These are phyloP conservation scores for Talaromyces liani DNA, from an alignment of 495 filamentous ascomycete genomes.

Conservation along the genomic window DNA sequence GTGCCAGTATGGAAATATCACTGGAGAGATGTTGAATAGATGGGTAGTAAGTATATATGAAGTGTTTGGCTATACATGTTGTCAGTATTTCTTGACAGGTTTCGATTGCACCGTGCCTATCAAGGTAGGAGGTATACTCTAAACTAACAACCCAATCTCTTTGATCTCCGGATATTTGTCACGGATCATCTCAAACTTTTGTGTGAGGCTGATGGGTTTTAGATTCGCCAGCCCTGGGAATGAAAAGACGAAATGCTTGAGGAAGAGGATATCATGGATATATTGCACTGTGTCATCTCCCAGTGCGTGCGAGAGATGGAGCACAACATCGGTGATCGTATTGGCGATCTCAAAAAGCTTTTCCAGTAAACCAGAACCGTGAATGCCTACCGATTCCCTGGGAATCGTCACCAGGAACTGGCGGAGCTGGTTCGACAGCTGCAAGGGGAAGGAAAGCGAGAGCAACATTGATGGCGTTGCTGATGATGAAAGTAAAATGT, in stretches of 20 bases:
- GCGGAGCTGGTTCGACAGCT: slow-evolving; percentile 40
- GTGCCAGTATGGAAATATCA: too few relatives aligned
- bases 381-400: slow-evolving; percentile 40
- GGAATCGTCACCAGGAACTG: slow-evolving; percentile 37
- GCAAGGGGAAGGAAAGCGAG: slow-evolving; percentile 44
- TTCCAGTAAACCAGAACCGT: slow-evolving; percentile 48
- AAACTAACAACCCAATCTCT: slow-evolving; percentile 15
- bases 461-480: slow-evolving; percentile 30
- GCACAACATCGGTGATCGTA: slow-evolving; percentile 48
- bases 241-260: slow-evolving; percentile 21
- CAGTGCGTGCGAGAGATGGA: slow-evolving; percentile 18
- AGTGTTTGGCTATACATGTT: too few relatives aligned
- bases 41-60: too few relatives aligned
- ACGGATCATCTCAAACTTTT: slow-evolving; percentile 22
- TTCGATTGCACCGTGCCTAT: neutral
- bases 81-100: neutral
- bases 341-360: slow-evolving; percentile 52
- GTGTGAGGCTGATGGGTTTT: slow-evolving; percentile 14
- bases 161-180: slow-evolving; percentile 16
- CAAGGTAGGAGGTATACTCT: neutral
- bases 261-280: slow-evolving; percentile 24
- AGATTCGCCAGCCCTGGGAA: slow-evolving; percentile 21
- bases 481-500: slow-evolving; percentile 33
- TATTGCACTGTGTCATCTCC: slow-evolving; percentile 19
- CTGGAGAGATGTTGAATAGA: too few relatives aligned